Percentiles rank a stretch among this genome's conserved stretches.
Evolutionary conservation across 2,329 filamentous ascomycete species (phyloP).

Genomic region (Epichloe uncinata): DNA sequence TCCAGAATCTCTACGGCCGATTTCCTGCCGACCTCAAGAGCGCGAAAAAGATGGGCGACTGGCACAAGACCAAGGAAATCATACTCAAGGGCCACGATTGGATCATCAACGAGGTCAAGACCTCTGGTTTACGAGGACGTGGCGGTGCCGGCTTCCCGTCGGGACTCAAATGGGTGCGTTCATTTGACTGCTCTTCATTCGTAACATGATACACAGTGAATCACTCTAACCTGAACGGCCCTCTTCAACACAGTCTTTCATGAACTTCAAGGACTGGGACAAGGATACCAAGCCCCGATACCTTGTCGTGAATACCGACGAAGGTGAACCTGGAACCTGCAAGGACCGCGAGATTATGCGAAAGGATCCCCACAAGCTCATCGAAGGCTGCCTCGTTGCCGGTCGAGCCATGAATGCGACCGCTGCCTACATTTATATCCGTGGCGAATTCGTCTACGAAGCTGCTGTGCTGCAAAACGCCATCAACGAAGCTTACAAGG

Average conservation of each 20-base stretch:
- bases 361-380: constrained; percentile 97
- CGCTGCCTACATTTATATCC: constrained; percentile 98
- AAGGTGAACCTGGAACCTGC: constrained; percentile 97
- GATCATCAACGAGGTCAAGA: constrained; percentile 96
- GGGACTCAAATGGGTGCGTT: constrained; percentile 91
- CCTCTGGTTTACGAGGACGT: constrained; percentile 86
- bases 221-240: not conserved
- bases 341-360: constrained; percentile 99
- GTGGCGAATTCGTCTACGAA: constrained; percentile 95
- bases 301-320: constrained; percentile 94
- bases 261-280: constrained; percentile 99
- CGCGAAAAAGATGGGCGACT: constrained; percentile 96
- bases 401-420: constrained; percentile 98
- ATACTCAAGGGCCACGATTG: constrained; percentile 94
- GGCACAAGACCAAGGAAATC: constrained; percentile 99
- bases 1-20: constrained; percentile 95
- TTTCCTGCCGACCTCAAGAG: constrained; percentile 83
- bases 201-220: not conserved
- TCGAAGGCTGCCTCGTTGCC: constrained; percentile 92
- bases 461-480: constrained; percentile 85
- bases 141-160: constrained; percentile 97
- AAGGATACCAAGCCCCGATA: constrained; percentile 94
- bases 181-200: not conserved
- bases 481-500: constrained; percentile 95
- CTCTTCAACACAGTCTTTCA: constrained; percentile 63